These are phyloP conservation scores for Vickermania spadyakhi DNA, from an alignment of 208 protist species.

Conservation along the genomic window DNA sequence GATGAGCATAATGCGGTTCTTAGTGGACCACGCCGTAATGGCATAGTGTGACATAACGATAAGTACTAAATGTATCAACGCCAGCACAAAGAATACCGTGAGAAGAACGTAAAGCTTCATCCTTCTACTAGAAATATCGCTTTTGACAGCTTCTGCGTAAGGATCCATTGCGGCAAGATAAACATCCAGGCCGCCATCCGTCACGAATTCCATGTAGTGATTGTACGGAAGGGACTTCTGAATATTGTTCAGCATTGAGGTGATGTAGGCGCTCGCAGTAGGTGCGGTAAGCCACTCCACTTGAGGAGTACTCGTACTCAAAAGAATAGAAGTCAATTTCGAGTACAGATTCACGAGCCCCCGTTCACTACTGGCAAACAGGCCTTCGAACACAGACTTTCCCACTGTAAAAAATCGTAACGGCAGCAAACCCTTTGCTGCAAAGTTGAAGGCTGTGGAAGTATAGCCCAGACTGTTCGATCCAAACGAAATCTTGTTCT, in stretches of 20 bases:
- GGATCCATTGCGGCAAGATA: neutral
- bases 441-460: constrained; percentile 3
- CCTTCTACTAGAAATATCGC: neutral
- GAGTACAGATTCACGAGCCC: constrained; percentile 1
- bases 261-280: constrained; percentile 6
- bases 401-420: constrained; percentile 5
- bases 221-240: constrained; percentile 3
- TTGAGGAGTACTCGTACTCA: neutral
- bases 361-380: neutral
- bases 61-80: neutral
- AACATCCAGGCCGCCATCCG: constrained; percentile 9
- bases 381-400: neutral
- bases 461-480: neutral
- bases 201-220: constrained; percentile 12
- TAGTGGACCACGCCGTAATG: constrained; percentile 7
- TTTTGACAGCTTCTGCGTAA: neutral
- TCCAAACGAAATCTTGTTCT: constrained; percentile 4
- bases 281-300: neutral
- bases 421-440: constrained; percentile 4
- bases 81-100: constrained; percentile 1
- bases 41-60: constrained; percentile 2
- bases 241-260: constrained; percentile 9
- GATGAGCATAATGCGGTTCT: constrained; percentile 9
- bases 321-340: neutral
- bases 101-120: neutral